These are phyloP conservation scores for Warburgia ugandensis DNA, from an alignment of 164 flowering plant genomes.

Conservation along the genomic window DNA sequence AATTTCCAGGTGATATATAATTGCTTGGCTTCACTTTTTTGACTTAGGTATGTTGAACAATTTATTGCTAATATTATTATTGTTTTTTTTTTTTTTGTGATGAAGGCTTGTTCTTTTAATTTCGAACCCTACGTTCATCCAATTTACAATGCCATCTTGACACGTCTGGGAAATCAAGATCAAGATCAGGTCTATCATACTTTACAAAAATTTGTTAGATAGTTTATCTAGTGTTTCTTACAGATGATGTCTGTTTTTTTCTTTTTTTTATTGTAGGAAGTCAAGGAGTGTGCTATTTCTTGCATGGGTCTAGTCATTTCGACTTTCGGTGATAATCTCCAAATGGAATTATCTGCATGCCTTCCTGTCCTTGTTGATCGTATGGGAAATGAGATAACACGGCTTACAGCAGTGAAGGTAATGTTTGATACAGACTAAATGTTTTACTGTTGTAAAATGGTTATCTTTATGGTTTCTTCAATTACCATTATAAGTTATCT, in stretches of 20 bases:
- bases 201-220: background rate
- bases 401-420: slow-evolving; percentile 99
- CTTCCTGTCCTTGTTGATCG: slow-evolving; percentile 98
- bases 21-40: slow-evolving; percentile 1
- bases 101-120: slow-evolving; percentile 67
- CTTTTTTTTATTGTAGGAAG: slow-evolving; percentile 57
- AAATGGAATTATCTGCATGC: slow-evolving; percentile 61
- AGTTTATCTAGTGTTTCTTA: background rate
- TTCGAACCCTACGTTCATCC: slow-evolving; percentile 84
- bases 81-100: slow-evolving; percentile 6
- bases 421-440: no score
- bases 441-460: no score
- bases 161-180: slow-evolving; percentile 92
- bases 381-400: slow-evolving; percentile 99
- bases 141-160: slow-evolving; percentile 82
- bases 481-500: no score
- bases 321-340: slow-evolving; percentile 91
- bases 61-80: background rate
- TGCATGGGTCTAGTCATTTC: slow-evolving; percentile 96
- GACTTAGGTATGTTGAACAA: background rate
- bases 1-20: slow-evolving; percentile 48
- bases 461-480: no score
- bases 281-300: slow-evolving; percentile 97
- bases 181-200: slow-evolving; percentile 81
- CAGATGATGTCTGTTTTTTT: background rate